Evolutionary conservation across 345 rosid species (phyloP).

Genomic region (Arabidopsis arenosa): DNA sequence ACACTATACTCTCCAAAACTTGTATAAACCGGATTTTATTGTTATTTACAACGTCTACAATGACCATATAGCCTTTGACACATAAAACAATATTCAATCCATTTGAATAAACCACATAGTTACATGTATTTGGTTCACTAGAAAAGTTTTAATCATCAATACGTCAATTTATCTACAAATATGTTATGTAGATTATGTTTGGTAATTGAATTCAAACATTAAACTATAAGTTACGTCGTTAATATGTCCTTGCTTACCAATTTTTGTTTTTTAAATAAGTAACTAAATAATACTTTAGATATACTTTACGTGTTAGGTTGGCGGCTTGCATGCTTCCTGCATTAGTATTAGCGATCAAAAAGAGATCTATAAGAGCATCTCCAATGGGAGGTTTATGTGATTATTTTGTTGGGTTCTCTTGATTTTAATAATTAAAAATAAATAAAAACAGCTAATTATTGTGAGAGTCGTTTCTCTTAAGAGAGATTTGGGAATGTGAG

Average conservation of each 20-base stretch:
- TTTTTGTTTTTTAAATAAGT: neutral
- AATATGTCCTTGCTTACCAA: neutral
- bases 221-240: conserved; percentile 1
- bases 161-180: conserved; percentile 5
- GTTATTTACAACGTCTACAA: neutral
- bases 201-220: neutral
- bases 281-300: neutral
- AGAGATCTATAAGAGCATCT: neutral
- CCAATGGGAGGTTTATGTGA: no score
- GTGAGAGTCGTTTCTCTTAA: no score
- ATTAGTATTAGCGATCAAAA: conserved; percentile 30
- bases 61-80: neutral
- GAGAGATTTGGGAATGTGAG: no score
- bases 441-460: no score
- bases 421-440: no score
- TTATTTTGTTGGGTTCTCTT: no score
- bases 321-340: conserved; percentile 43
- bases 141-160: neutral
- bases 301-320: conserved; percentile 32
- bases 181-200: neutral
- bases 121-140: neutral
- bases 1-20: neutral
- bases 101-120: neutral
- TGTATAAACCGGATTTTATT: neutral
- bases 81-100: neutral